These are phyloP conservation scores for Dipteronia dyeriana DNA, from an alignment of 345 rosid genomes.

Conservation along the genomic window DNA sequence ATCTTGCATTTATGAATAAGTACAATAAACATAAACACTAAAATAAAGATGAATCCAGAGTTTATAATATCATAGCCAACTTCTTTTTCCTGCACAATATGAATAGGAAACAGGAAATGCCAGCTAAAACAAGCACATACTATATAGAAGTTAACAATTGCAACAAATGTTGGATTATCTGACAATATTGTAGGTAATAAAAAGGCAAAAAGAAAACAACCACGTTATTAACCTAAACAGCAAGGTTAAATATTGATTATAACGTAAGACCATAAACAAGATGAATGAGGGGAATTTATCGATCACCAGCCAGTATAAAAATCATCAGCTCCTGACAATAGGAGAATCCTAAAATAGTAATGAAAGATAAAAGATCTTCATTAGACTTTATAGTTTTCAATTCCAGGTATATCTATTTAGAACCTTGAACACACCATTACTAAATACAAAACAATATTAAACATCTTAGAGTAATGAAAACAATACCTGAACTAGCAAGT, in stretches of 20 bases:
- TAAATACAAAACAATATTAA: neutral
- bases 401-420: neutral
- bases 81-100: neutral
- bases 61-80: neutral
- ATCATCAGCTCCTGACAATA: neutral
- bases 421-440: neutral
- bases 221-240: neutral
- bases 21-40: neutral
- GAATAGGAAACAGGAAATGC: neutral
- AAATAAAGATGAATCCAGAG: neutral
- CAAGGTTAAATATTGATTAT: neutral
- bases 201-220: neutral
- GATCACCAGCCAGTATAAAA: neutral
- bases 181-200: neutral
- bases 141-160: neutral
- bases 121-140: neutral
- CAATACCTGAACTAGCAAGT: conserved; percentile 72
- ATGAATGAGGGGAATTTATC: neutral
- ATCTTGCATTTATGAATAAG: neutral
- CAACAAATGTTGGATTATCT: neutral
- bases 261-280: neutral
- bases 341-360: neutral
- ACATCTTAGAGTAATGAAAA: neutral
- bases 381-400: neutral
- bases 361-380: neutral